Base-by-base conservation (phyloP, 140 eudicot genomes). In the Anethum foeniculum region DNA sequence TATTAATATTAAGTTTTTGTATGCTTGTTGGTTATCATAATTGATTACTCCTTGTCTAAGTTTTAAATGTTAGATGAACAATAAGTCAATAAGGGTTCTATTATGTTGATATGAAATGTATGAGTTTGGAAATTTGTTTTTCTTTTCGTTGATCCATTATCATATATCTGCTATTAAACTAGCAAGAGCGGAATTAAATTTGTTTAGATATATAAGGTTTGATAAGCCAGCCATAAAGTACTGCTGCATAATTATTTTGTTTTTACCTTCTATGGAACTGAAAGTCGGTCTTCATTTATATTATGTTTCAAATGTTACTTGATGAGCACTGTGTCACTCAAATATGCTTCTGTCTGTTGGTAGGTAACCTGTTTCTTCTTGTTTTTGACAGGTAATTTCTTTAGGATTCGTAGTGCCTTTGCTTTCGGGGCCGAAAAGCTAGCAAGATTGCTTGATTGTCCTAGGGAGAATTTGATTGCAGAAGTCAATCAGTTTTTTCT, bases 351-450 rank as follows among this genome's bases (percentile, higher is more conserved):
- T 79, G 64, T 44, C 30, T 79, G 43, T 62, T 79, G n/a, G 28
- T 62, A 15, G 4, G 32, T 64, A 13, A 46, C 21, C 23, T 23
- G 14, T 21, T 65, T 9, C 71, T 32, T 7, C 43, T 41, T 81
- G 19, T 36, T 41, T 27, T 74, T 48, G 79, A 56, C 89, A 88
- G 91, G 89, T 68, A 88, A 85, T 25, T 88, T 88, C 77, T 85
- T 81, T 51, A 81, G 89, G 78, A 88, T 88, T 25, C 87, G 92
- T 48, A 80, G 89, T 84, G 89, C 85, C 76, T 88, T 88, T 79
- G 81, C 86, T 76, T 79, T 86, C 67, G 91, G 89, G 77, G 87
- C 89, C 12, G 80, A 84, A 78, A 75, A 79, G 71, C 85, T 88
- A 78, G 88, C 92, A 19, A 80, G 84, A 75, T 65, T 88, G 76